These are phyloP conservation scores for Rasamsonia emersonii DNA, from an alignment of 2,329 filamentous ascomycete genomes.

Conservation along the genomic window DNA sequence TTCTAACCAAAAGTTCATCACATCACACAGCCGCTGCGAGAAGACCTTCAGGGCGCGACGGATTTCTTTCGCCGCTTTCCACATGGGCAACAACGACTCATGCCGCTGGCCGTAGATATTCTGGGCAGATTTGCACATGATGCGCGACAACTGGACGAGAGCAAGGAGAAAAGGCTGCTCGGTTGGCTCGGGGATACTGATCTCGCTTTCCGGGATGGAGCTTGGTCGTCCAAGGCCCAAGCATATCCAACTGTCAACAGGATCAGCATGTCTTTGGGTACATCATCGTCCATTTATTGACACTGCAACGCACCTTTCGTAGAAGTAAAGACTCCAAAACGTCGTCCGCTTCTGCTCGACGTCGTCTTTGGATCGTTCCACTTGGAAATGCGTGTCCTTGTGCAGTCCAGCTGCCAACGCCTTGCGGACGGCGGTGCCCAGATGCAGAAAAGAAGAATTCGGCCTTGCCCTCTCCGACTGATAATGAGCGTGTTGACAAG, in stretches of 20 bases:
- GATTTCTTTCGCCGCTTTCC: constrained; percentile 26
- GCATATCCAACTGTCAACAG: constrained; percentile 31
- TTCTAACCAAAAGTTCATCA: constrained; percentile 27
- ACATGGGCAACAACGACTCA: constrained; percentile 31
- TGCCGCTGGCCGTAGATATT: constrained; percentile 36
- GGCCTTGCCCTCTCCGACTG: constrained; percentile 38
- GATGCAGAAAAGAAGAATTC: constrained; percentile 35
- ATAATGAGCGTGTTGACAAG: constrained; percentile 29
- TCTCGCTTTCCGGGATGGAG: constrained; percentile 30
- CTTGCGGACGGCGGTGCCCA: constrained; percentile 35
- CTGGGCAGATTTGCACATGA: constrained; percentile 33
- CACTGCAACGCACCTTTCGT: constrained; percentile 30
- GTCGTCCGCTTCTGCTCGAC: constrained; percentile 30
- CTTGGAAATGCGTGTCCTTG: constrained; percentile 29
- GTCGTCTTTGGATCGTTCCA: constrained; percentile 23
- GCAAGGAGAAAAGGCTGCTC: constrained; percentile 32
- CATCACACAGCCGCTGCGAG: constrained; percentile 18
- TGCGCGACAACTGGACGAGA: constrained; percentile 28
- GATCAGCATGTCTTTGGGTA: not conserved
- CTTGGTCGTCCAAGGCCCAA: constrained; percentile 37
- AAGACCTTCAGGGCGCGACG: constrained; percentile 21
- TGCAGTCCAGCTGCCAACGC: constrained; percentile 38
- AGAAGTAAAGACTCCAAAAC: constrained; percentile 35
- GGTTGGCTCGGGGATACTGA: constrained; percentile 25
- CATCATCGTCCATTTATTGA: constrained; percentile 1